phyloP scores from a whole-genome alignment of 202 grass and related monocot genomes.

The Hordeum pubiflorum region DNA sequence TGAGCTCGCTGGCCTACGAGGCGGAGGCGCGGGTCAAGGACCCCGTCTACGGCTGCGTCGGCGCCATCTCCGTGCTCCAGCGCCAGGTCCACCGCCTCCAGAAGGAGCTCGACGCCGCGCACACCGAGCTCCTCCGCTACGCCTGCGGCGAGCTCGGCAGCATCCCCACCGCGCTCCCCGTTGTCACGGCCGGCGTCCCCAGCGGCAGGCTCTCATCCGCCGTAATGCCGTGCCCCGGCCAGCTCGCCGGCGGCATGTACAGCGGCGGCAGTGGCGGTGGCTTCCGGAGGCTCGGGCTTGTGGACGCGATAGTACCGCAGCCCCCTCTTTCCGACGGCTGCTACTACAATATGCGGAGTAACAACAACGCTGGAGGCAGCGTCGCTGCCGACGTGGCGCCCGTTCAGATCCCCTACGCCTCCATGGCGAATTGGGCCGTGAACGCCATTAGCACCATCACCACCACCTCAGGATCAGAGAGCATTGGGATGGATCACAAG shows the following conservation, averaged over 20 bases:
- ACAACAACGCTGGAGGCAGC: not conserved
- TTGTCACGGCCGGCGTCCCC: constrained; percentile 27
- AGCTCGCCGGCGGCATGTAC: constrained; percentile 29
- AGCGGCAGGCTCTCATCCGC: constrained; percentile 23
- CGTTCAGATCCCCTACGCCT: constrained; percentile 37
- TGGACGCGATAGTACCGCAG: constrained; percentile 12
- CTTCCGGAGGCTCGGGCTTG: constrained; percentile 30
- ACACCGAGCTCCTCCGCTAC: constrained; percentile 79
- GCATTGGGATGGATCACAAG: constrained; percentile 65
- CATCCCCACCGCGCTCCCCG: constrained; percentile 49
- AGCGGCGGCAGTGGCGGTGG: not conserved
- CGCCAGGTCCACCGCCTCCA: constrained; percentile 79
- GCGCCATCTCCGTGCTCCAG: constrained; percentile 81
- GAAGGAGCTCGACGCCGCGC: constrained; percentile 80
- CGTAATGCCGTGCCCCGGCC: constrained; percentile 32
- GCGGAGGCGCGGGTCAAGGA: constrained; percentile 79
- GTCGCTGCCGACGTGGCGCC: constrained; percentile 29
- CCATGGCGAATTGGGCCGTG: constrained; percentile 45
- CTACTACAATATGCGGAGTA: constrained; percentile 36
- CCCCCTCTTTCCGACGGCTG: constrained; percentile 4
- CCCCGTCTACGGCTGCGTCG: constrained; percentile 82
- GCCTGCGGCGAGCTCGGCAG: constrained; percentile 47
- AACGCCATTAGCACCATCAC: constrained; percentile 48
- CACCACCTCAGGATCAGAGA: constrained; percentile 54
- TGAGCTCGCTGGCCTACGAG: constrained; percentile 84